phyloP scores from a whole-genome alignment of 768 basidiomycete genomes.

The Suillus sp. region DNA sequence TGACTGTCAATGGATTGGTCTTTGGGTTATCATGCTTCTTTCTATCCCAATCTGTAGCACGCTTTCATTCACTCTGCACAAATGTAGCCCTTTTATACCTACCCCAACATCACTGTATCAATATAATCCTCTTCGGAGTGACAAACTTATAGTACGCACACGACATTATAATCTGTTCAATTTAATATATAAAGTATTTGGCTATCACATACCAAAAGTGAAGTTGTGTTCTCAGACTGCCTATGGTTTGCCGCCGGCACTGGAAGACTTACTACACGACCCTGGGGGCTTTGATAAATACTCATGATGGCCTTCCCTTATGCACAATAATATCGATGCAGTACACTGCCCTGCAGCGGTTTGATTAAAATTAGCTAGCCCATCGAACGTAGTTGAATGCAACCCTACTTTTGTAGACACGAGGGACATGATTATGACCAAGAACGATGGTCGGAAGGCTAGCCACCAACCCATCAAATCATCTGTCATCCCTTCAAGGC shows the following conservation, averaged over 20 bases:
- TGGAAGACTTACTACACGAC: background rate
- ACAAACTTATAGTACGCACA: background rate
- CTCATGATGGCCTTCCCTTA: background rate
- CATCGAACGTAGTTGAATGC: background rate
- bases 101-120: slow-evolving; percentile 9
- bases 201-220: background rate
- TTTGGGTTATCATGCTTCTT: background rate
- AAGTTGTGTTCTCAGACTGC: too few species aligned
- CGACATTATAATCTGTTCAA: background rate
- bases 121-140: background rate
- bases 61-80: slow-evolving; percentile 13
- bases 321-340: background rate
- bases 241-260: background rate
- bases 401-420: background rate
- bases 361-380: background rate
- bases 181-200: background rate
- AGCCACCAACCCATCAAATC: background rate
- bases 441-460: background rate
- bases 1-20: background rate
- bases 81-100: slow-evolving; percentile 13
- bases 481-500: too few species aligned
- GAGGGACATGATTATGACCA: background rate
- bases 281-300: background rate
- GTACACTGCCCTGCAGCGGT: background rate
- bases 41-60: slow-evolving; percentile 13